Evolutionary conservation across 2,329 filamentous ascomycete species (phyloP).

Genomic region (Botrytis tulipae): DNA sequence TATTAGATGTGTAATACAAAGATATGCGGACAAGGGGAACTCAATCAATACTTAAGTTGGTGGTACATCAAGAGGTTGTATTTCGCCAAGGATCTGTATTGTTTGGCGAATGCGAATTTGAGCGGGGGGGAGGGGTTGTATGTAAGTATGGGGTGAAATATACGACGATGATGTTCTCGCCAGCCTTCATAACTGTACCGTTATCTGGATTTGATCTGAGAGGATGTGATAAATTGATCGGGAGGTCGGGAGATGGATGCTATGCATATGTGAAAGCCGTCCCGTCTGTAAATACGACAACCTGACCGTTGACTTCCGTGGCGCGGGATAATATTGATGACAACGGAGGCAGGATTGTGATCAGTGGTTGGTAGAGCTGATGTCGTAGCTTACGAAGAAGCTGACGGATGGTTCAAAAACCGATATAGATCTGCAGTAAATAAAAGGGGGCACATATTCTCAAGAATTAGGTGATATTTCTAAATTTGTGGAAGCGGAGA

Average conservation of each 20-base stretch:
- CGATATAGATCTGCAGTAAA: neutral
- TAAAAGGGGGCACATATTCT: neutral
- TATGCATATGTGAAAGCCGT: constrained; percentile 5
- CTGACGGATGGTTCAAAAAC: neutral
- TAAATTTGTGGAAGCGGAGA: no score
- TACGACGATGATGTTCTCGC: constrained; percentile 5
- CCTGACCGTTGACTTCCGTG: neutral
- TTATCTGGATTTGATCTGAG: constrained; percentile 3
- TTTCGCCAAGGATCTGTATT: neutral
- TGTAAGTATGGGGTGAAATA: constrained; percentile 10
- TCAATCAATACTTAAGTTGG: constrained; percentile 6
- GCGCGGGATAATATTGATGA: constrained; percentile 11
- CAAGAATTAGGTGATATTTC: neutral
- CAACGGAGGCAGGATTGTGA: neutral
- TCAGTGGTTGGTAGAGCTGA: neutral
- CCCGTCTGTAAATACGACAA: constrained; percentile 8
- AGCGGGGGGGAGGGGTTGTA: constrained; percentile 6
- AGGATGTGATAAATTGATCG: constrained; percentile 4
- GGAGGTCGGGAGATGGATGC: neutral
- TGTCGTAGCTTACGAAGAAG: neutral
- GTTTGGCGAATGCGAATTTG: constrained; percentile 7
- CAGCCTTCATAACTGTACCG: neutral
- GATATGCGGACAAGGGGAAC: neutral
- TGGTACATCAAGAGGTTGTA: constrained; percentile 13
- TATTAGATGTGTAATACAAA: neutral